These are phyloP conservation scores for Cenococcum geophilum DNA, from an alignment of 495 filamentous ascomycete species.

Conservation along the genomic window DNA sequence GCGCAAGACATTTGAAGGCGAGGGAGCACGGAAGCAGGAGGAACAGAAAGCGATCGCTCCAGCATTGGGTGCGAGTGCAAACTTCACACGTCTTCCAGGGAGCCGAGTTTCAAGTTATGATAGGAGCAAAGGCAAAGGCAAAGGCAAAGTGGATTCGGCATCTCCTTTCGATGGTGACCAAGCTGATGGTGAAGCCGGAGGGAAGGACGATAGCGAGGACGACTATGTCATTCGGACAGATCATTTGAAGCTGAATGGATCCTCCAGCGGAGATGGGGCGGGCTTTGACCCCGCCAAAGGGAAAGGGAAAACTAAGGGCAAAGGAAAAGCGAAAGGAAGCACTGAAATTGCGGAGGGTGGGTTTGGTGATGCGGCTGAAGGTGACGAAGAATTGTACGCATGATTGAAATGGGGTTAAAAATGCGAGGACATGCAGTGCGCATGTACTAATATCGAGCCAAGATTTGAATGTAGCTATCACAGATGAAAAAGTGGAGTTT, in stretches of 20 bases:
- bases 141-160: constrained; percentile 37
- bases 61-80: not conserved
- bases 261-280: constrained; percentile 27
- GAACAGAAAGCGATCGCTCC: constrained; percentile 19
- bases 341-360: constrained; percentile 27
- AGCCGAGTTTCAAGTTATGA: constrained; percentile 25
- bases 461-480: not conserved
- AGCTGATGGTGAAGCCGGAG: constrained; percentile 28
- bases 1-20: constrained; percentile 67
- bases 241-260: constrained; percentile 34
- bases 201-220: constrained; percentile 21
- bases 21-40: constrained; percentile 32
- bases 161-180: not conserved
- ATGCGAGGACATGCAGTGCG: not conserved
- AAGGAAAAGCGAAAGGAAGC: constrained; percentile 47
- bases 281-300: constrained; percentile 46
- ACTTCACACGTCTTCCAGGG: constrained; percentile 11
- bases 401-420: constrained; percentile 2
- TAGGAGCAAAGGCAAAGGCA: constrained; percentile 36
- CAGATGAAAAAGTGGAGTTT: too few species aligned
- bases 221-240: constrained; percentile 45
- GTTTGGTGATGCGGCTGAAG: constrained; percentile 32
- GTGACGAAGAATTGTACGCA: constrained; percentile 36
- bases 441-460: not conserved
- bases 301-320: constrained; percentile 49